Conservation (phyloP, 2,329 filamentous ascomycete genomes). For the Monosporascus sp. region DNA sequence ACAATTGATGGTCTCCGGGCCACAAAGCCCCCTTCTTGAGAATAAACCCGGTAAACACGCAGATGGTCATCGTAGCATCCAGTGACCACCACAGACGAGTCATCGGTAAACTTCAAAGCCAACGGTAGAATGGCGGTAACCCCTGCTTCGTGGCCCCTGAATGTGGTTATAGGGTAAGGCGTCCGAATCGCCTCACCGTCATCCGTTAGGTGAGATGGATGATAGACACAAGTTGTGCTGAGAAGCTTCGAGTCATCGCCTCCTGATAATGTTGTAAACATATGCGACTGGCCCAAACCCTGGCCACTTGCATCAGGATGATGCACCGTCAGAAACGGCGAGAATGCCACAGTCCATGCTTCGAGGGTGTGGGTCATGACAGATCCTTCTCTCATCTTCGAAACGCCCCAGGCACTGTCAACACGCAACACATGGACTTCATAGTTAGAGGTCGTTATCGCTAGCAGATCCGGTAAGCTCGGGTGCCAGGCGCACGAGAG, state of each 20-base stretch:
- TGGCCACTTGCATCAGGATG: neutral
- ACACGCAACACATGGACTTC: slow-evolving; percentile 53
- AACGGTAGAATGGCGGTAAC: slow-evolving; percentile 83
- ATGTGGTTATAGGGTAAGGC: slow-evolving; percentile 20
- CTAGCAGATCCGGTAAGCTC: slow-evolving; percentile 47
- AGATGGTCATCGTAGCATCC: slow-evolving; percentile 89
- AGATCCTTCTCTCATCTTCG: slow-evolving; percentile 28
- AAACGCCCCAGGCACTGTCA: slow-evolving; percentile 36
- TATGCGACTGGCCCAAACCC: slow-evolving; percentile 5
- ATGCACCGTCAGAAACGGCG: slow-evolving; percentile 22
- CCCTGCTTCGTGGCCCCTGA: slow-evolving; percentile 68
- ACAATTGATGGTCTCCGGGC: slow-evolving; percentile 46
- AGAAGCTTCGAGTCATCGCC: slow-evolving; percentile 69
- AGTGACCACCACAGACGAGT: slow-evolving; percentile 62
- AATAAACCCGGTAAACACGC: slow-evolving; percentile 56
- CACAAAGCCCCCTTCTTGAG: slow-evolving; percentile 35
- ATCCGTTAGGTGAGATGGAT: slow-evolving; percentile 5
- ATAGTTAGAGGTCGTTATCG: slow-evolving; percentile 67
- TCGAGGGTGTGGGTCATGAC: slow-evolving; percentile 54
- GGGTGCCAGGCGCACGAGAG: slow-evolving; percentile 74
- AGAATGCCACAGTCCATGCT: slow-evolving; percentile 69
- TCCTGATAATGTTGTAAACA: slow-evolving; percentile 57
- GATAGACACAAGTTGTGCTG: slow-evolving; percentile 33
- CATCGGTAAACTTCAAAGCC: slow-evolving; percentile 32
- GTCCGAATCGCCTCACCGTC: slow-evolving; percentile 10